Base-by-base conservation (phyloP, 140 eudicot genomes). In the Cichorium intybus region DNA sequence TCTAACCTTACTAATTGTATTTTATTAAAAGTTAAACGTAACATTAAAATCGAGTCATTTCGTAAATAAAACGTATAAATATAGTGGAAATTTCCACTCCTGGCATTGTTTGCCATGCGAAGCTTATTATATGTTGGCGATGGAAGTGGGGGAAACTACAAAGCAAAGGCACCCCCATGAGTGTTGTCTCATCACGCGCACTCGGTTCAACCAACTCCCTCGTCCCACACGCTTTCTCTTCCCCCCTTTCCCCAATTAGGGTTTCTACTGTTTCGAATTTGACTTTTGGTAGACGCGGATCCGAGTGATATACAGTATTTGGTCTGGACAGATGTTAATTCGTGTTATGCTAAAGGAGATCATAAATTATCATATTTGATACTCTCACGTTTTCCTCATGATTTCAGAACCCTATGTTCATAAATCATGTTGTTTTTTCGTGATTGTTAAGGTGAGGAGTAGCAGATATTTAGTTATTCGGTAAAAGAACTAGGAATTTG, bases 121-220 rank as follows among this genome's bases (percentile, higher is more conserved):
- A 58, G 17, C 37, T 67, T 39, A 33, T 60, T 47, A 59, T 58
- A 45, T 50, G 21, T 59, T 23, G 37, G 2, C 43, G 27, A 12
- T 35, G 35, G 34, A 62, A 41, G 56, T 43, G 57, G 24, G 57
- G 24, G 66, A 57, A 31, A 17, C 22, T 68, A 9, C 58, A 27
- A 29, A 29, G 56, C 46, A 23, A 37, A 12, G 1, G 20, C 54
- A 66, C 62, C 24, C 17, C 29, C 14, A 57, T 56, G n/a, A 64
- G 60, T 73, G 33, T 24, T 74, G 75, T 59, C 79, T 68, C 64
- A 68, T 51, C 80, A 75, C 75, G 80, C 80, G 70, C 75, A 51
- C 35, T 64, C 33, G 5, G 4, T 35, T 46, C 70, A 61, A 33
- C 66, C 31, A 37, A 33, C 23, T 16, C 66, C 9, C 34, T 21